Percentiles rank a stretch among this genome's conserved stretches.
Evolutionary conservation across 1,284 basidiomycete genomes (phyloP).

Genomic region (Porogramme epimiltina): DNA sequence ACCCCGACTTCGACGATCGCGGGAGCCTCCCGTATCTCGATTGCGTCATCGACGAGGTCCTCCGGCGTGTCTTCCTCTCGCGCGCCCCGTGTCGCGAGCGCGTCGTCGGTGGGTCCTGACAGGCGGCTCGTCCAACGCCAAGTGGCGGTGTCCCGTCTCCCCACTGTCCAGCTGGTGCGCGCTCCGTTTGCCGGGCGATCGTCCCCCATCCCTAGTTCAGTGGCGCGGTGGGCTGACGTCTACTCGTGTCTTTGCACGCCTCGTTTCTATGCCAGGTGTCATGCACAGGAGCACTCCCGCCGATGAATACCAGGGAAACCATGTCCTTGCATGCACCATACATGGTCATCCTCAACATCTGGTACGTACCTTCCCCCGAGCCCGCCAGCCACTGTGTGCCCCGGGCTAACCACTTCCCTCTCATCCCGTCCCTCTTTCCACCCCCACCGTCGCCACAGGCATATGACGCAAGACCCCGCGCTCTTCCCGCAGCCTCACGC

Average conservation of each 20-base stretch:
- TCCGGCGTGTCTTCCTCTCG: conserved; percentile 36
- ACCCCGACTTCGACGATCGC: conserved; percentile 49
- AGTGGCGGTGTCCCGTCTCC: conserved; percentile 29
- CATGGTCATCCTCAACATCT: conserved; percentile 51
- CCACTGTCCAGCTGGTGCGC: conserved; percentile 26
- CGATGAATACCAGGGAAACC: conserved; percentile 49
- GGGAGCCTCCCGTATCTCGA: conserved; percentile 56
- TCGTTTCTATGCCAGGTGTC: conserved; percentile 33
- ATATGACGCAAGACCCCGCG: conserved; percentile 30
- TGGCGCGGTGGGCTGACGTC: neutral
- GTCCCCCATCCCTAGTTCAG: too few relatives aligned
- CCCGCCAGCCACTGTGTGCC: too few relatives aligned
- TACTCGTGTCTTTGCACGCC: neutral
- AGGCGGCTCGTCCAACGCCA: neutral
- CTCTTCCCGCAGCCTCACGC: conserved; percentile 28
- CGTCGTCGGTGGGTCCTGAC: neutral
- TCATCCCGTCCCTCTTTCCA: neutral
- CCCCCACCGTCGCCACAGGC: conserved; percentile 22
- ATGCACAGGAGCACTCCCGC: conserved; percentile 51
- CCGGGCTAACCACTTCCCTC: neutral
- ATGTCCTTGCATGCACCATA: conserved; percentile 47
- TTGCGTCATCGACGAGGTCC: conserved; percentile 49
- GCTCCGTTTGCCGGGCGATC: neutral
- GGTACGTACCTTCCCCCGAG: conserved; percentile 31
- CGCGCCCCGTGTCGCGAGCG: neutral